Conservation (phyloP, 202 grass and related monocot genomes). For the Elaeis oleifera region DNA sequence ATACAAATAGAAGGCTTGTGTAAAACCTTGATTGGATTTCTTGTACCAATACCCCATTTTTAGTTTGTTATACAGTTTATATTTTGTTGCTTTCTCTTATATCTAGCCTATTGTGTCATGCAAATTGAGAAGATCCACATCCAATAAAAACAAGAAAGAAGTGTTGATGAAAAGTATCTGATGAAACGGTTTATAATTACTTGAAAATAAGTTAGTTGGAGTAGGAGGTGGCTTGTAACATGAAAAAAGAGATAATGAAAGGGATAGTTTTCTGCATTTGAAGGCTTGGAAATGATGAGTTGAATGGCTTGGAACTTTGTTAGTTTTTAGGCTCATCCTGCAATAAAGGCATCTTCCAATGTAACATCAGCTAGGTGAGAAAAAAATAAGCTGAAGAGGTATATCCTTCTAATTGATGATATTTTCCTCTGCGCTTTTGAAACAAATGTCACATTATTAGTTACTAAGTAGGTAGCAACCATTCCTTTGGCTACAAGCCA, state of each 20-base stretch:
- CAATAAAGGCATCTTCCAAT: neutral
- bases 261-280: neutral
- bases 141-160: neutral
- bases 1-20: too few species aligned
- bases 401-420: neutral
- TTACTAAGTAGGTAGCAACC: neutral
- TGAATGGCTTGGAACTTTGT: neutral
- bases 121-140: neutral
- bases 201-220: neutral
- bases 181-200: neutral
- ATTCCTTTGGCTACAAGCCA: neutral
- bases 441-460: constrained; percentile 1
- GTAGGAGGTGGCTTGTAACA: constrained; percentile 1
- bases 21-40: too few species aligned
- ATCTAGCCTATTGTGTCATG: neutral
- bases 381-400: neutral
- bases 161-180: too few species aligned
- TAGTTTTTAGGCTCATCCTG: neutral
- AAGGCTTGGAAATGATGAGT: neutral
- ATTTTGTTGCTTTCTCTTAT: too few species aligned
- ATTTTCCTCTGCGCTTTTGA: neutral
- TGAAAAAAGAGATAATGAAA: neutral
- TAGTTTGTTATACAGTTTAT: too few species aligned
- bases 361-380: neutral
- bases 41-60: too few species aligned